phyloP scores from a whole-genome alignment of 2,329 filamentous ascomycete genomes.

The Neofusicoccum laricinum region DNA sequence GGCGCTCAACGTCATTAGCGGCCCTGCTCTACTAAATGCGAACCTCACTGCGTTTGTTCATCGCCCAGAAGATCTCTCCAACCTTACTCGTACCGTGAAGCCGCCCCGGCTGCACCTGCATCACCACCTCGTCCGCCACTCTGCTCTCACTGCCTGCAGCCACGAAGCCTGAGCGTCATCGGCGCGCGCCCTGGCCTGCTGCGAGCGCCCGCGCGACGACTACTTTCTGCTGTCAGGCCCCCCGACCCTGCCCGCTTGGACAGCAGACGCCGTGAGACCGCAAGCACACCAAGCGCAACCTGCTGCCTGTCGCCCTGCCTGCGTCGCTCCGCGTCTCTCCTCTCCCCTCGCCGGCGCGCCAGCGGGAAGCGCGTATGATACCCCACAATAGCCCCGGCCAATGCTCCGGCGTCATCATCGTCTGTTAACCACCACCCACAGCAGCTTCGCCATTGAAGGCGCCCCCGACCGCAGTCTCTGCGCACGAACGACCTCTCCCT shows the following conservation, averaged over 20 bases:
- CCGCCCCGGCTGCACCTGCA: not conserved
- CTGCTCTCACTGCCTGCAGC: not conserved
- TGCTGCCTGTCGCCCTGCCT: not conserved
- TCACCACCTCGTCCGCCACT: not conserved
- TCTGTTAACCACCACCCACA: not conserved
- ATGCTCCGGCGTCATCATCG: not conserved
- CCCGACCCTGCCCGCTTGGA: constrained; percentile 4
- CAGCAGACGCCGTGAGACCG: constrained; percentile 4
- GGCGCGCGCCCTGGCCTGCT: not conserved
- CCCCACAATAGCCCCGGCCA: constrained; percentile 13
- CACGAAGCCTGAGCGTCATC: not conserved
- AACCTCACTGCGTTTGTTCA: constrained; percentile 12
- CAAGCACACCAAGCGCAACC: too few relatives aligned
- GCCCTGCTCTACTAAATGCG: constrained; percentile 12
- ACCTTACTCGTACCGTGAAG: constrained; percentile 17
- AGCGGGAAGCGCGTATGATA: not conserved
- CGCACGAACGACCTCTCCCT: not conserved
- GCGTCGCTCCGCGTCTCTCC: not conserved
- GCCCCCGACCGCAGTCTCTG: not conserved
- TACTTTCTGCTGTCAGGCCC: not conserved
- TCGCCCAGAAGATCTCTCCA: constrained; percentile 4
- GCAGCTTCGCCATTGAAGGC: not conserved
- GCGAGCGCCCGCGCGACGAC: not conserved
- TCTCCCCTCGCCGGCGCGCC: not conserved
- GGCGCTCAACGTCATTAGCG: constrained; percentile 12